Percentiles rank a stretch among this genome's conserved stretches.
These are phyloP conservation scores for Yamadazyma trypodendri DNA, from an alignment of 1,139 yeast genomes.

Conservation along the genomic window DNA sequence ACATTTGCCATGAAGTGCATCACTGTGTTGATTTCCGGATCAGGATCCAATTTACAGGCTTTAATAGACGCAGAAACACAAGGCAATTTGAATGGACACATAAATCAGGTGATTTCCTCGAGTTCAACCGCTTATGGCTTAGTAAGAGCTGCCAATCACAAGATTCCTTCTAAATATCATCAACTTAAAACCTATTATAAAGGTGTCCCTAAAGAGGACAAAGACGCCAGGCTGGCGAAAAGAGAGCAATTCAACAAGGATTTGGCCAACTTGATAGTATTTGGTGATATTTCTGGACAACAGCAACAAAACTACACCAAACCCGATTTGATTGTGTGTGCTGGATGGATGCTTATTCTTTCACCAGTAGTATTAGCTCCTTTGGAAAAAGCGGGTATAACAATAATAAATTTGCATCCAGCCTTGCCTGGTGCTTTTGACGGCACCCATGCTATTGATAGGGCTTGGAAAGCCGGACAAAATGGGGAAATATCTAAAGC, in stretches of 20 bases:
- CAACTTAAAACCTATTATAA: conserved; percentile 72
- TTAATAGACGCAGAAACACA: conserved; percentile 68
- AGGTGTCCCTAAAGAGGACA: conserved; percentile 66
- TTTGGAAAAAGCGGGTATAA: conserved; percentile 56
- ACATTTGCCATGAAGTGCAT: conserved; percentile 29
- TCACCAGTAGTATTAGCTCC: conserved; percentile 75
- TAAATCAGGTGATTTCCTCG: conserved; percentile 81
- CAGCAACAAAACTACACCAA: conserved; percentile 30
- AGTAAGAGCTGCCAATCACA: conserved; percentile 66
- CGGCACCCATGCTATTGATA: conserved; percentile 93
- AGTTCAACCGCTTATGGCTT: conserved; percentile 81
- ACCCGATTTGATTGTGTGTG: conserved; percentile 91
- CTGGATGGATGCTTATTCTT: conserved; percentile 96
- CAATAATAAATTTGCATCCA: conserved; percentile 91
- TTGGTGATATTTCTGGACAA: conserved; percentile 38
- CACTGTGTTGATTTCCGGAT: conserved; percentile 87
- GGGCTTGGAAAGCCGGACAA: conserved; percentile 95
- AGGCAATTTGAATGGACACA: conserved; percentile 49
- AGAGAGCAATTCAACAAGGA: conserved; percentile 76
- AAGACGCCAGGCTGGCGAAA: conserved; percentile 53
- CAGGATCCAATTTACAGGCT: conserved; percentile 93
- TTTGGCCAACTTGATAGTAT: conserved; percentile 64
- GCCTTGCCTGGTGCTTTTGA: conserved; percentile 97
- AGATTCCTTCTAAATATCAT: conserved; percentile 70
- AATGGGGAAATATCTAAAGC: conserved; percentile 71